A percentile compares a stretch with the other conserved stretches of the same genome.
These are phyloP conservation scores for Jacaranda copaia DNA, from an alignment of 257 asterid species.

Conservation along the genomic window DNA sequence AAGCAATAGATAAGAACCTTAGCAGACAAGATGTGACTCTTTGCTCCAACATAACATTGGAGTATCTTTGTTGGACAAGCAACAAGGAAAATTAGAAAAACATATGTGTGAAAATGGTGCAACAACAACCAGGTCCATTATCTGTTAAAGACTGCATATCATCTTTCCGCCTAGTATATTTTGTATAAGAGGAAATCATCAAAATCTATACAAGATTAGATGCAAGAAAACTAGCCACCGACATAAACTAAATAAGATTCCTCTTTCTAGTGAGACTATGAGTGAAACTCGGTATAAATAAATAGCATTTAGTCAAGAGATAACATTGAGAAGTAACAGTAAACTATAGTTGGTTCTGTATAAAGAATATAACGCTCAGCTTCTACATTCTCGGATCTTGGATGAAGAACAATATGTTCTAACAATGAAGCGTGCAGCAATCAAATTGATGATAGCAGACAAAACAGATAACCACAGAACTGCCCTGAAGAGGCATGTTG, in stretches of 20 bases:
- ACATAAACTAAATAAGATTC: constrained; percentile 1
- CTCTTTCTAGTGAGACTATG: constrained; percentile 2
- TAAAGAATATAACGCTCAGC: constrained; percentile 10
- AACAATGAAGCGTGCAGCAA: neutral
- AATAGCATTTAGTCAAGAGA: constrained; percentile 3
- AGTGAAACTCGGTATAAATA: constrained; percentile 3
- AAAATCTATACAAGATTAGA: neutral
- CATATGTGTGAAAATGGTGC: constrained; percentile 12
- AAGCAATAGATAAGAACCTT: constrained; percentile 9
- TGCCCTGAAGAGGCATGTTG: neutral
- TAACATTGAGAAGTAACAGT: neutral
- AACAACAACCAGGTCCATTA: constrained; percentile 11
- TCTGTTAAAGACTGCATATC: constrained; percentile 11
- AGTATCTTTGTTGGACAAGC: neutral
- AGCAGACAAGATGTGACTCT: neutral
- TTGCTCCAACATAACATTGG: constrained; percentile 11
- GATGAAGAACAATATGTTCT: constrained; percentile 10
- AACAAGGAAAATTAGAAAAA: neutral
- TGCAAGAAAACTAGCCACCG: too few species aligned
- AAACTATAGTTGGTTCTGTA: constrained; percentile 3
- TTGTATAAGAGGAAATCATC: neutral
- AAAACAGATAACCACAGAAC: neutral
- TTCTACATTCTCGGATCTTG: constrained; percentile 15
- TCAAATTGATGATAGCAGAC: constrained; percentile 18
- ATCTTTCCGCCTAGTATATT: neutral